A percentile compares a stretch with the other conserved stretches of the same genome.
Conservation (phyloP, 805 yeast genomes). For the Middelhovenomyces tepae region DNA sequence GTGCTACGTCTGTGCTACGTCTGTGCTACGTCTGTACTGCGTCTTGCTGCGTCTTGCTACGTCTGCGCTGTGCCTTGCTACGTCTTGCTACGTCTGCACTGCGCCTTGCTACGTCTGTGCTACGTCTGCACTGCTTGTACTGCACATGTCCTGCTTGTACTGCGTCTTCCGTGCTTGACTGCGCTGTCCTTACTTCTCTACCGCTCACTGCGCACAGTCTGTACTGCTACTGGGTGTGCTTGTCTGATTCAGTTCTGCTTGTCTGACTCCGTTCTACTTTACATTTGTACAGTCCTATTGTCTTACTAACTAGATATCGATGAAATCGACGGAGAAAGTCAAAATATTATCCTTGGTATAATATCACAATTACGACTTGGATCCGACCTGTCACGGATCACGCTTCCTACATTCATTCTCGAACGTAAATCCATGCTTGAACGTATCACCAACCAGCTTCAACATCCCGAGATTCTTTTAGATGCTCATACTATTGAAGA, state of each 20-base stretch:
- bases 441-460: slow-evolving; percentile 81
- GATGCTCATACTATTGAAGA: slow-evolving; percentile 56
- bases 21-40: no score
- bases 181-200: not conserved
- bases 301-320: slow-evolving; percentile 82
- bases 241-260: not conserved
- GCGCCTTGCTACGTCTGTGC: no score
- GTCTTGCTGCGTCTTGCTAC: no score
- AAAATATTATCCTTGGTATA: slow-evolving; percentile 75
- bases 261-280: not conserved
- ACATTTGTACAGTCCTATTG: not conserved
- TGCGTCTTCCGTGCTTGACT: no score
- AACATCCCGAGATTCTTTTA: slow-evolving; percentile 61
- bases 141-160: no score
- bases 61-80: no score
- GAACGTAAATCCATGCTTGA: slow-evolving; percentile 96
- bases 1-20: no score
- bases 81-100: no score
- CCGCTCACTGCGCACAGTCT: slow-evolving; percentile 3
- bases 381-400: slow-evolving; percentile 78
- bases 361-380: slow-evolving; percentile 91
- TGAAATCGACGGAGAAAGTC: slow-evolving; percentile 86
- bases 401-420: slow-evolving; percentile 88
- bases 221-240: slow-evolving; percentile 5
- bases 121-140: no score